Evolutionary conservation across 768 basidiomycete genomes (phyloP).

Genomic region (Imleria badia): DNA sequence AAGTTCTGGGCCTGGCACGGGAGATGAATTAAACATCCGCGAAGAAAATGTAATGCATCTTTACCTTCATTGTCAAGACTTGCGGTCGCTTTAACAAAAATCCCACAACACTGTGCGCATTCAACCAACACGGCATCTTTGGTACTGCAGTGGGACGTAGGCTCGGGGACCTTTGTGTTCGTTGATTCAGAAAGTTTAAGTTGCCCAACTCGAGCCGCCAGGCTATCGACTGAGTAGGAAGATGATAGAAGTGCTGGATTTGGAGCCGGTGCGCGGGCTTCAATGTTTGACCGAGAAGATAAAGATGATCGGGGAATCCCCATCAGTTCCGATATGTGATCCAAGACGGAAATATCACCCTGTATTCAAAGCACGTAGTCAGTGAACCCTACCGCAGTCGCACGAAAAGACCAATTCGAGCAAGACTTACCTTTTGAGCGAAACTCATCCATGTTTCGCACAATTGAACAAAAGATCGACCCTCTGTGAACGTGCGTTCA

Average conservation of each 20-base stretch:
- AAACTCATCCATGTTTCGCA: slow-evolving; percentile 74
- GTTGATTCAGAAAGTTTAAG: slow-evolving; percentile 20
- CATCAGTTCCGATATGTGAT: slow-evolving; percentile 47
- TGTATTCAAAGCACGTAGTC: slow-evolving; percentile 21
- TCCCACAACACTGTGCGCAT: slow-evolving; percentile 41
- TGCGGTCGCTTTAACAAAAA: slow-evolving; percentile 46
- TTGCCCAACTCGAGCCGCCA: slow-evolving; percentile 15
- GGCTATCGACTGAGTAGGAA: slow-evolving; percentile 17
- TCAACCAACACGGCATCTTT: slow-evolving; percentile 30
- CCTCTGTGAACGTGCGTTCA: slow-evolving; percentile 43
- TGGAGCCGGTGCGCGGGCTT: neutral
- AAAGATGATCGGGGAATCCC: slow-evolving; percentile 14
- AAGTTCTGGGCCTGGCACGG: slow-evolving; percentile 14
- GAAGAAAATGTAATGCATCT: neutral
- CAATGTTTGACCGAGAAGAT: neutral
- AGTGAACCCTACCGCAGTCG: neutral
- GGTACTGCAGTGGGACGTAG: neutral
- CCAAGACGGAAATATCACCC: slow-evolving; percentile 48
- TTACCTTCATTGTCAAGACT: slow-evolving; percentile 27
- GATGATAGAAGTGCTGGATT: neutral
- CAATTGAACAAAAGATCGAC: slow-evolving; percentile 55
- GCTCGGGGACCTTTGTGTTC: neutral
- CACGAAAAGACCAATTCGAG: neutral
- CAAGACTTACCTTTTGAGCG: slow-evolving; percentile 55
- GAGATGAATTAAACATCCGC: neutral